These are phyloP conservation scores for grape (Vitis vinifera) DNA, from an alignment of 164 flowering plant species.

Conservation along the genomic window ASM3070453v1 NC_081817.1:8014501-8015000, in stretches of 20 bases:
- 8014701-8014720: constrained; percentile 90
- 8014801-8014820: constrained; percentile 92
- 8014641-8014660: constrained; percentile 86
- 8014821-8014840: no score
- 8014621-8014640: constrained; percentile 76
- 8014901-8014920: no score
- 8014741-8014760: constrained; percentile 92
- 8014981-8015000: no score
- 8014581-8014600: constrained; percentile 99
- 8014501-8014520: no score
- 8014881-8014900: no score
- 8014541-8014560: neutral
- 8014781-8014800: constrained; percentile 89
- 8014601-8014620: constrained; percentile 82
- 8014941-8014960: no score
- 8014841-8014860: no score
- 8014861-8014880: no score
- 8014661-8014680: constrained; percentile 68
- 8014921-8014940: no score
- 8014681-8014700: constrained; percentile 82
- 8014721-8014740: constrained; percentile 92
- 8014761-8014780: constrained; percentile 86
- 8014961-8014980: no score
- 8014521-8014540: neutral
- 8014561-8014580: constrained; percentile 33